Evolutionary conservation across 2,329 filamentous ascomycete genomes (phyloP), one percentile per base, ranked within the genome.

Genomic region (Botrytis porri): DNA sequence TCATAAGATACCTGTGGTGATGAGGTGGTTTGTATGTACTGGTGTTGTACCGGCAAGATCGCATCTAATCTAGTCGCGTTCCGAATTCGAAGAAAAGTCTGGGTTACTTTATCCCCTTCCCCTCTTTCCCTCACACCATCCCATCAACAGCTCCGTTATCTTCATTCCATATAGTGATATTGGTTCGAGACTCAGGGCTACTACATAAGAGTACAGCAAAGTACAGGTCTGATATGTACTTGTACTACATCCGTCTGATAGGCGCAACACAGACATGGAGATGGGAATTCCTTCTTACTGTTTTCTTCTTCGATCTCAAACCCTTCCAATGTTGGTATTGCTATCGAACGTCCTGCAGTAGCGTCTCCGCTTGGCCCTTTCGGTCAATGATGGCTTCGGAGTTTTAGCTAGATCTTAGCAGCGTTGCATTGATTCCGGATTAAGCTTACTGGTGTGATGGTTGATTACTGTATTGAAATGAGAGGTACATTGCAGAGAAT

Each of bases 61-160:
- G 74, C 75, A 76, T 74, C 75, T 74, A 74, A 76, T 76, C 74
- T 54, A 35, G 51, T 45, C 54, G 60, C 51, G 48, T 67, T 60
- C 59, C 62, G 62, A 41, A n/a, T n/a, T n/a, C n/a, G n/a, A n/a
- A n/a, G n/a, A n/a, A 25, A 72, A 35, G 48, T 61, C 43, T 71
- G 39, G 12, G 14, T 48, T 20, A 3, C 10, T 32, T 20, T 41
- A 18, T 14, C 25, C 22, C 10, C 32, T 10, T 12, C 10, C 29
- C 41, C 51, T 22, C 25, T 35, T 10, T 18, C n/a, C 20, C 62
- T 60, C 29, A 22, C 59, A 25, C 35, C 10, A 29, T 32, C 12
- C 18, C 39, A 35, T 37, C 22, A 39, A 2, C n/a, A 57, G 43
- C 20, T 20, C 62, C 16, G 57, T 48, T n/a, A 41, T 45, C 57